A percentile compares a stretch with the other conserved stretches of the same genome.
phyloP scores from a whole-genome alignment of 2,329 filamentous ascomycete species.

The Sordariomycetes sp. region DNA sequence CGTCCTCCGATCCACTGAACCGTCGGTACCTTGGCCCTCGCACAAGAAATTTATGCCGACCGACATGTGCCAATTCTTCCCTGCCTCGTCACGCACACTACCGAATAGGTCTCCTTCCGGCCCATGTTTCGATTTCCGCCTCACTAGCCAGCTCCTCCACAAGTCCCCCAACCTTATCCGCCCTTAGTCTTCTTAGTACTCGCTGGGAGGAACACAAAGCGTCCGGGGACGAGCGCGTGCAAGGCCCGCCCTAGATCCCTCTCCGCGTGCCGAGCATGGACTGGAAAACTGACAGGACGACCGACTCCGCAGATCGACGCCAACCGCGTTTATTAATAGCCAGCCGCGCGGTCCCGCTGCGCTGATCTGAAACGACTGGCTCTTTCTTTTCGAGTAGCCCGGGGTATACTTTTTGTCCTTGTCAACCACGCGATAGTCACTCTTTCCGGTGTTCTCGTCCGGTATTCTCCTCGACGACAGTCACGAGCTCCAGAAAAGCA shows the following conservation, averaged over 20 bases:
- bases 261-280: not conserved
- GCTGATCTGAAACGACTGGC: not conserved
- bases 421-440: too few relatives aligned
- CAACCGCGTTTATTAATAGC: not conserved
- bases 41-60: too few relatives aligned
- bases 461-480: not conserved
- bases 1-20: too few relatives aligned
- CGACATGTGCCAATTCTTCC: too few relatives aligned
- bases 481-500: not conserved
- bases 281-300: not conserved
- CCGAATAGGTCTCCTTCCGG: too few relatives aligned
- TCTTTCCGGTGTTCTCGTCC: too few relatives aligned
- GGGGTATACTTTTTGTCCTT: not conserved
- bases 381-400: not conserved
- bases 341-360: not conserved
- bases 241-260: not conserved
- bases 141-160: too few relatives aligned
- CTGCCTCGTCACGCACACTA: too few relatives aligned
- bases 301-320: not conserved
- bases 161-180: not conserved
- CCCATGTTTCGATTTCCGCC: too few relatives aligned
- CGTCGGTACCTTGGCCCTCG: too few relatives aligned
- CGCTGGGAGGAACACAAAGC: too few relatives aligned
- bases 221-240: too few relatives aligned
- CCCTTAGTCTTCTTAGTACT: not conserved